Evolutionary conservation across 2,329 filamentous ascomycete genomes (phyloP), one percentile per base, ranked within the genome.

Genomic region (Curvularia hawaiiensis): DNA sequence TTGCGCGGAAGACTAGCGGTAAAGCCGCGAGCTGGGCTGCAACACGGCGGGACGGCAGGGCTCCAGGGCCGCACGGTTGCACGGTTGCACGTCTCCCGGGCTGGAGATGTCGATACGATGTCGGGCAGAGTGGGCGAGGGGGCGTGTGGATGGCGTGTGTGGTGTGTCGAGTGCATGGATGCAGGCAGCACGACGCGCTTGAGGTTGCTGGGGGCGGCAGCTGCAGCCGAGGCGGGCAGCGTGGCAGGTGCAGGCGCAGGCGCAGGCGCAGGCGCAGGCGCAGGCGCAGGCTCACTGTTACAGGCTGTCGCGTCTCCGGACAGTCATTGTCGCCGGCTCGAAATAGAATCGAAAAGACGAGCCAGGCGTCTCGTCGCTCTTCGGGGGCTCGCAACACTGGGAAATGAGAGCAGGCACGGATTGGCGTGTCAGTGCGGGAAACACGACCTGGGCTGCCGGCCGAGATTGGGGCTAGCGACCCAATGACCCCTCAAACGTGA

Each of bases 401-500:
- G 56, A 66, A 65, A 66, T 62, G 65, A 62, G 56, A 22, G 24
- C 45, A 44, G 43, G 58, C 44, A 56, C 55, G 55, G 58, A 61
- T 58, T 57, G 55, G 61, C 59, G 61, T 51, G 65, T 58, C 50
- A 56, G 57, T 57, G 57, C 57, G 57, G 54, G 53, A 56, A 56
- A 56, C 54, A 43, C 54, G 46, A 56, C 54, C 53, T 54, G 38
- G 58, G 46, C 51, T 24, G 28, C 54, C 22, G 51, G 50, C 58
- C 58, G 58, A 60, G 51, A 60, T 58, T 59, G 58, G 49, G 54
- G 56, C 59, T 60, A 59, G 62, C 56, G 59, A 60, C 51, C 53
- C 58, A 58, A 61, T 60, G 59, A 61, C 60, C 62, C 54, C 55
- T 62, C 62, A 61, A 59, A 60, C 59, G 57, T 56, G 56, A 59